Base-by-base conservation (phyloP, 2,329 filamentous ascomycete genomes). In the Exophiala xenobiotica region DNA sequence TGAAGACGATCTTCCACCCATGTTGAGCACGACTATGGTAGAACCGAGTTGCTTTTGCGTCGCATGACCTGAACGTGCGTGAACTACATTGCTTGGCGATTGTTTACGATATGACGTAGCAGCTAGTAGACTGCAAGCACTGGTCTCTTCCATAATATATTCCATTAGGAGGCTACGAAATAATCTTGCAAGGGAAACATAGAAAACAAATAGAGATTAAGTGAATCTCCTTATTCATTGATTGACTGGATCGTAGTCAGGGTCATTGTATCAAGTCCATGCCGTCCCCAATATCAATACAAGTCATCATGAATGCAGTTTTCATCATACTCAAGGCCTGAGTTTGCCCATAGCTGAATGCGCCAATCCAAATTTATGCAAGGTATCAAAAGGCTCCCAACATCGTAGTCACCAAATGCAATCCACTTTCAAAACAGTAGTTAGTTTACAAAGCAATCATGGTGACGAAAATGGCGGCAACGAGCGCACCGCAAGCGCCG, bases 381-480 rank as follows among this genome's bases (percentile, higher is more conserved):
- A 22, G 41, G 41, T 45, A 51, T 51, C 40, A 24, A 35, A 22
- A 19, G 16, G 12, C 19, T 37, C 20, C 37, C 37, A 39, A n/a
- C n/a, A n/a, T n/a, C 8, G 19, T 16, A 20, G 22, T 20, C 19
- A 22, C n/a, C 31, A 35, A 16, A 16, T 35, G 3, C 18, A 12
- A 16, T 35, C 31, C 31, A 14, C 31, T 8, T 35, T 16, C 31
- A 35, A 14, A 14, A 9, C 31, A 5, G 12, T 14, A 35, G 7
- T 5, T 16, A 4, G n/a, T 46, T 53, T 54, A 62, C 58, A 62
- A 54, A 16, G 53, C 54, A 44, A 62, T 18, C 58, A 62, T 62
- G 24, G 57, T 49, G 33, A 44, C 58, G 37, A 62, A 61, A 29
- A 62, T 52, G 33, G 54, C 57, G 14, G 51, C 60, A 35, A 51